Evolutionary conservation across 2,329 filamentous ascomycete species (phyloP), one percentile per base, ranked within the genome.

Genomic region (Colletotrichum musicola): DNA sequence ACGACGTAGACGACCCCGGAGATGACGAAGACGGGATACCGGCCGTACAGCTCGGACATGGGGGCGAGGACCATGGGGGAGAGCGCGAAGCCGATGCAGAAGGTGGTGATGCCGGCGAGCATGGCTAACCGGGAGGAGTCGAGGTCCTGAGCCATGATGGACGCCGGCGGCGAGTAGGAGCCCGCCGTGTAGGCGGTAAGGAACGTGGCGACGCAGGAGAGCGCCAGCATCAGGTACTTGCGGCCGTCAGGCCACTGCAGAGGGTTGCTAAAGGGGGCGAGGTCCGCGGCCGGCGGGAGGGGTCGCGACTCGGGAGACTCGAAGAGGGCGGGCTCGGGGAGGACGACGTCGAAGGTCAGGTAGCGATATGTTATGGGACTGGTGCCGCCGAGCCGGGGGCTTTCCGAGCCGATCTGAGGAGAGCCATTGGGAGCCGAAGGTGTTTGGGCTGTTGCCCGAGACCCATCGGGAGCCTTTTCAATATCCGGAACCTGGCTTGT

Each of bases 41-140:
- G 89, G 4, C 95, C 95, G 79, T 96, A 94, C 76, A 97, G 91
- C 80, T 98, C 95, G 1, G 91, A 94, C 72, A 97, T 91, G 0
- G 95, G 95, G 0, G 95, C 95, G 0, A 97, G 86, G 1, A 93
- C 85, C 94, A 98, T 97, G 0, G 95, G 95, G 0, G 93, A 92
- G 25, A 94, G 79, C 0, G 87, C 93, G 73, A 97, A 97, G 4
- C 95, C 94, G 40, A 86, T 75, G 53, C 93, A 96, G 78, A 96
- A 98, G 0, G 89, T 88, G 0, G 94, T 97, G 69, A 97, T 93
- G 40, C 93, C 93, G 1, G 90, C 83, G 5, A 92, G 82, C n/a
- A 90, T 86, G 1, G 89, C 90, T n/a, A 92, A 84, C 10, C 84
- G 81, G 46, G 89, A 90, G 0, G 93, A 84, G 4, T 86, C 78